Base-by-base conservation (phyloP, 768 basidiomycete species). In the Auricularia heimuer region DNA sequence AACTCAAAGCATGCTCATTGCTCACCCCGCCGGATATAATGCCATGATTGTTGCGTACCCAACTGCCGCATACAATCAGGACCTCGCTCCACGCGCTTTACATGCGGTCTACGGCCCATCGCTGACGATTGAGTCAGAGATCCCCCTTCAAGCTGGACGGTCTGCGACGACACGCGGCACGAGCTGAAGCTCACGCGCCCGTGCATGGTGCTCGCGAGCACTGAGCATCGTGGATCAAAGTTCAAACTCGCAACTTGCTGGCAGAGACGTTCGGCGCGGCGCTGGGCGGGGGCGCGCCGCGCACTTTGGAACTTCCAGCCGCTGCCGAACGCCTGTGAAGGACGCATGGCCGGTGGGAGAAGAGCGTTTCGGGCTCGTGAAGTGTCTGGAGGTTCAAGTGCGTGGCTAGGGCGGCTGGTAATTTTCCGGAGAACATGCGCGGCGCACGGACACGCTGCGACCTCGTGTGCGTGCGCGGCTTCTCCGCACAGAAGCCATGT, bases 221-320 rank as follows among this genome's bases (percentile, higher is more conserved):
- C 87, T 39, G 76, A 3, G 68, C n/a, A 83, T 94, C 29, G 78
- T 86, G 58, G 76, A 76, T 18, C 84, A 89, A 2, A 29, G 29
- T 29, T 29, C 29, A 29, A 66, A 86, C 93, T 62, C 78, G 81
- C 1, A 79, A 81, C 14, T 77, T 89, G 8, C 79, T 97, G 3
- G 83, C 82, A 0, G 94, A 96, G 70, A 87, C 87, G 2, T 94
- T 97, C 75, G 87, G 81, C 71, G 96, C 97, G 10, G 94, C 90
- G 0, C 74, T 92, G 12, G 84, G 88, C 67, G 89, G 61, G 24
- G 36, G 3, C 54, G 24, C 51, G 34, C 35, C 61, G 18, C 61
- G 29, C 29, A 29, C 29, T 29, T 29, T 29, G 29, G 29, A 29
- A 47, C 36, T 45, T 70, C 45, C 72, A 97, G 91, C 82, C 90